Conservation (phyloP, 2,329 filamentous ascomycete species). For the Penicillium sp. region DNA sequence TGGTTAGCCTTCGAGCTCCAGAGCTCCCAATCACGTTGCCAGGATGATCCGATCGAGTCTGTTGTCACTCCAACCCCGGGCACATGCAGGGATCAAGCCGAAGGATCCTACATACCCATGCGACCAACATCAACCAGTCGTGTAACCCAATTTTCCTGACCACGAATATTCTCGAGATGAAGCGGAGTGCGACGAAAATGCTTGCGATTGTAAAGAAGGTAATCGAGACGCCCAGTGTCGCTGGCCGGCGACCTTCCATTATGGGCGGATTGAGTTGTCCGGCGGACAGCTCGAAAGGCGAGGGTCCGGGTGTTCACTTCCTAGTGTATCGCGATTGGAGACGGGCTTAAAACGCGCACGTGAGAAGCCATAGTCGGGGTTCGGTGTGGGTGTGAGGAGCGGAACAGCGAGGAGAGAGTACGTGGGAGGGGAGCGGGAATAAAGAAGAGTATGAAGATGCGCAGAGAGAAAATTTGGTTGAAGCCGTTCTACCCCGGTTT, state of each 20-base stretch:
- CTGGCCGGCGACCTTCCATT: conserved; percentile 39
- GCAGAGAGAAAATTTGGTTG: conserved; percentile 1
- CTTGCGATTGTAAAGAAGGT: conserved; percentile 65
- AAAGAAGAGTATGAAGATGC: not conserved
- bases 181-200: conserved; percentile 72
- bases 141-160: conserved; percentile 73
- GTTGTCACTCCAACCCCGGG: conserved; percentile 9
- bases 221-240: conserved; percentile 47
- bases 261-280: conserved; percentile 11
- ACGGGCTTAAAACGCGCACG: not conserved
- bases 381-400: not conserved
- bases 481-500: conserved; percentile 9
- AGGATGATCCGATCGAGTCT: not conserved
- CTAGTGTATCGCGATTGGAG: not conserved
- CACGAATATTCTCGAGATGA: conserved; percentile 72
- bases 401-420: not conserved
- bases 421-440: not conserved
- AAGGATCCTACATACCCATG: conserved; percentile 61
- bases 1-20: conserved; percentile 3
- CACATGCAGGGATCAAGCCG: conserved; percentile 13
- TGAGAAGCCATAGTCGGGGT: conserved; percentile 8
- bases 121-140: conserved; percentile 77
- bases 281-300: not conserved
- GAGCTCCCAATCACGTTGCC: conserved; percentile 2
- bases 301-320: not conserved